Evolutionary conservation across 2,329 filamentous ascomycete genomes (phyloP).

Genomic region (Neurospora crassa): DNA sequence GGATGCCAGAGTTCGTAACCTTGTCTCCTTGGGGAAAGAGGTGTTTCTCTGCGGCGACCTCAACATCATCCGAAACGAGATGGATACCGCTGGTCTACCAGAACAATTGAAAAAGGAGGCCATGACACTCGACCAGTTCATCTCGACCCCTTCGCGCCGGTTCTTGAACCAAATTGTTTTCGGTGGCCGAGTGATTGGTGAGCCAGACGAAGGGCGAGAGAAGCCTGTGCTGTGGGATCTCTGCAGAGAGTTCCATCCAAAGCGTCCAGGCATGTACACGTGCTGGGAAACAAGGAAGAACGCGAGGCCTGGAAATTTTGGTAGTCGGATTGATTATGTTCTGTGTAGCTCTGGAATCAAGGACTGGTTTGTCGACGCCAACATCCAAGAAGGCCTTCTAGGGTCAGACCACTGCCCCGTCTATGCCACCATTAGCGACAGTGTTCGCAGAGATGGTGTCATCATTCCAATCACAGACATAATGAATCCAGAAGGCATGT

Average conservation of each 20-base stretch:
- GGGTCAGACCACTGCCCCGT: slow-evolving; percentile 97
- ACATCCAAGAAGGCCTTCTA: slow-evolving; percentile 90
- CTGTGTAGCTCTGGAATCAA: slow-evolving; percentile 73
- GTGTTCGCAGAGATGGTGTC: slow-evolving; percentile 39
- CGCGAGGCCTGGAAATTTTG: slow-evolving; percentile 89
- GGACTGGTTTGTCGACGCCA: slow-evolving; percentile 66
- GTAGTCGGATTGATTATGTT: slow-evolving; percentile 88
- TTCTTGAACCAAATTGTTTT: slow-evolving; percentile 81
- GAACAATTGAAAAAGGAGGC: slow-evolving; percentile 64
- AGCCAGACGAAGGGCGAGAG: slow-evolving; percentile 60
- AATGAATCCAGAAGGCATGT: slow-evolving; percentile 68
- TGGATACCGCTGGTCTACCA: slow-evolving; percentile 67
- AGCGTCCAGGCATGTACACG: slow-evolving; percentile 85
- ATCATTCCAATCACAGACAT: slow-evolving; percentile 55
- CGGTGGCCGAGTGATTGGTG: slow-evolving; percentile 57
- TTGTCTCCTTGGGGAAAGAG: slow-evolving; percentile 69
- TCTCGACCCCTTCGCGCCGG: slow-evolving; percentile 60
- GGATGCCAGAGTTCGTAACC: slow-evolving; percentile 76
- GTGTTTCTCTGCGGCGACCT: slow-evolving; percentile 83
- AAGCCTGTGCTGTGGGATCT: slow-evolving; percentile 71
- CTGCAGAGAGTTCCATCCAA: slow-evolving; percentile 70
- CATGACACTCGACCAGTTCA: slow-evolving; percentile 60
- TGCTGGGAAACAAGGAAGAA: slow-evolving; percentile 96
- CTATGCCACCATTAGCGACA: slow-evolving; percentile 63
- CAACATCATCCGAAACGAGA: slow-evolving; percentile 58